These are phyloP conservation scores for Wickerhamiella kurtzmanii DNA, from an alignment of 805 yeast species.

Conservation along the genomic window DNA sequence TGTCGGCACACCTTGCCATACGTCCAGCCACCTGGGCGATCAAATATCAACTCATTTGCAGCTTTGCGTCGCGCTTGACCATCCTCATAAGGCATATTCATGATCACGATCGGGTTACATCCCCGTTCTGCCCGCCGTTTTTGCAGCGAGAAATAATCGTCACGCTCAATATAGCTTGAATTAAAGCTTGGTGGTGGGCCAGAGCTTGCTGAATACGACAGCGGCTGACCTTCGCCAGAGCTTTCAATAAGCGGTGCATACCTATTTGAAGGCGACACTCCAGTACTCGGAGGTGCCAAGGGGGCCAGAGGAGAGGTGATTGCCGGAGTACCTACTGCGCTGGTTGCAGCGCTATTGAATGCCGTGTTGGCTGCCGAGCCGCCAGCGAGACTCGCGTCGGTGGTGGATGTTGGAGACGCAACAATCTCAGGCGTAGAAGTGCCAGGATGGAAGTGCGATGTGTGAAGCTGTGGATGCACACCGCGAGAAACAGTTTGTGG, in stretches of 20 bases:
- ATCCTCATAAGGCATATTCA: conserved; percentile 33
- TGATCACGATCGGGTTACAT: conserved; percentile 25
- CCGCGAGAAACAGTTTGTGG: too few species aligned
- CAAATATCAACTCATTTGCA: conserved; percentile 15
- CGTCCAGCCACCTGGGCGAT: conserved; percentile 35
- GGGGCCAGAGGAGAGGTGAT: neutral
- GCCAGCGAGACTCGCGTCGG: neutral
- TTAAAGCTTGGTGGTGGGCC: neutral
- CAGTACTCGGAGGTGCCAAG: neutral
- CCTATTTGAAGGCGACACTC: neutral
- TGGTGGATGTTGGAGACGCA: neutral
- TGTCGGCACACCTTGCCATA: conserved; percentile 42
- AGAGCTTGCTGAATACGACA: too few species aligned
- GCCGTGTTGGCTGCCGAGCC: neutral
- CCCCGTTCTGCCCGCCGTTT: neutral
- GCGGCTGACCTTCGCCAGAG: neutral
- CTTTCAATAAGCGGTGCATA: neutral
- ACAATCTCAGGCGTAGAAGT: neutral
- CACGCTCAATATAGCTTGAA: neutral
- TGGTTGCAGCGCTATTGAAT: neutral
- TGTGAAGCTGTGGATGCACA: conserved; percentile 1
- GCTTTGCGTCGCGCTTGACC: conserved; percentile 10
- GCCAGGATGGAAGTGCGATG: neutral
- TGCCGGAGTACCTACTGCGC: neutral
- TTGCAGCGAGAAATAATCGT: neutral